These are phyloP conservation scores for Calocybe indica DNA, from an alignment of 768 basidiomycete species.

Conservation along the genomic window DNA sequence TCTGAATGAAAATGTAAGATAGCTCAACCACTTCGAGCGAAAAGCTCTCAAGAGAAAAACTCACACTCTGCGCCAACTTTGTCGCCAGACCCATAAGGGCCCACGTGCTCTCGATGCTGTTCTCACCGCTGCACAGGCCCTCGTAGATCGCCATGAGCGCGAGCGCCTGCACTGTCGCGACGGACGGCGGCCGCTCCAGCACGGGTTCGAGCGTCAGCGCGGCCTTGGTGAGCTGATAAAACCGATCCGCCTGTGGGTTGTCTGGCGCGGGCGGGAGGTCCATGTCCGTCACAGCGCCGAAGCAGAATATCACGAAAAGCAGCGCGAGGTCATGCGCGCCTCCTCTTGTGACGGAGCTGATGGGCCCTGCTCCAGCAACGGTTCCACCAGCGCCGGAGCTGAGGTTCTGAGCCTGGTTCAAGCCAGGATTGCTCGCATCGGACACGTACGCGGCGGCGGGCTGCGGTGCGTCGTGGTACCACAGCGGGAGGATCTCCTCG, in stretches of 20 bases:
- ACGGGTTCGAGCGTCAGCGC: conserved; percentile 64
- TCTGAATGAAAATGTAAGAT: conserved; percentile 28
- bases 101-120: conserved; percentile 69
- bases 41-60: conserved; percentile 18
- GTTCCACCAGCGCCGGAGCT: conserved; percentile 3
- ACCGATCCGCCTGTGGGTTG: conserved; percentile 46
- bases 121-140: conserved; percentile 59
- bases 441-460: conserved; percentile 9
- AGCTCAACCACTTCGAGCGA: conserved; percentile 3
- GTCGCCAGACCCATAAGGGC: conserved; percentile 58
- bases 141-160: conserved; percentile 68
- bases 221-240: conserved; percentile 56
- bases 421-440: not conserved
- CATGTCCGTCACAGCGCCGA: conserved; percentile 55
- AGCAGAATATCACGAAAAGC: conserved; percentile 56
- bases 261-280: conserved; percentile 46
- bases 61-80: conserved; percentile 63
- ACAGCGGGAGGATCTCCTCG: conserved; percentile 61
- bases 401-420: not conserved
- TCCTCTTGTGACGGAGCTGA: conserved; percentile 7
- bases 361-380: not conserved
- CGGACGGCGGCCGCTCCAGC: conserved; percentile 64
- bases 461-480: conserved; percentile 49
- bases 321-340: conserved; percentile 58
- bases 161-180: conserved; percentile 62